Conservation (phyloP, 148 eudicot genomes). For the Chenopodium album region DNA sequence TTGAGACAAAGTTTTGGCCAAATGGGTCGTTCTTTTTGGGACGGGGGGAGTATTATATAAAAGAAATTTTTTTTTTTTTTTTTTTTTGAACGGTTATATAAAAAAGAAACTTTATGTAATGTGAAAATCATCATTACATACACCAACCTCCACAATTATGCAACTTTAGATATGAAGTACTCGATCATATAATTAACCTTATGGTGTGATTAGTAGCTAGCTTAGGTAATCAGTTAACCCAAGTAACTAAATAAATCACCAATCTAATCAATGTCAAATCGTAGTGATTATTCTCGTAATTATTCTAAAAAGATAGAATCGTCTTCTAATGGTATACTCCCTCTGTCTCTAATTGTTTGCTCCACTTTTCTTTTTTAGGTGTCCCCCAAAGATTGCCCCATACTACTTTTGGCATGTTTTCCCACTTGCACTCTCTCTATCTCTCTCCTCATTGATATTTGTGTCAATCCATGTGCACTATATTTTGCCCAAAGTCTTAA, state of each 20-base stretch:
- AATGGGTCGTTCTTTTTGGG: too few relatives aligned
- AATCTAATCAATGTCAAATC: background rate
- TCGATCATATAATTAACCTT: background rate
- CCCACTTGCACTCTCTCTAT: too few relatives aligned
- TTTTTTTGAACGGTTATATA: too few relatives aligned
- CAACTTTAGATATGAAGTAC: background rate
- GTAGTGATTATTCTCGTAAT: background rate
- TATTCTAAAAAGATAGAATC: background rate
- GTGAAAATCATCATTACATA: background rate
- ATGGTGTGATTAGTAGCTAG: background rate
- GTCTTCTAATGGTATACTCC: background rate
- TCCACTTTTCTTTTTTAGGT: too few relatives aligned
- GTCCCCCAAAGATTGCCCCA: too few relatives aligned
- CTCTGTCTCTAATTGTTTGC: too few relatives aligned
- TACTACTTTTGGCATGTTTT: too few relatives aligned
- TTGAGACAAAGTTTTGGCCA: too few relatives aligned
- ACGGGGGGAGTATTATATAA: too few relatives aligned
- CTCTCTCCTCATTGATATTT: too few relatives aligned
- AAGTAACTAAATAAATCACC: background rate
- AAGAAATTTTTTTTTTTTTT: background rate
- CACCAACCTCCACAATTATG: slow-evolving; percentile 8
- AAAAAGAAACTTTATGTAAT: background rate
- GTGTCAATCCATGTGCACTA: too few relatives aligned
- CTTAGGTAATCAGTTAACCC: background rate
- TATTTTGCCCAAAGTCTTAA: too few relatives aligned